These are phyloP conservation scores for Fusarium subglutinans DNA, from an alignment of 2,329 filamentous ascomycete species.

Conservation along the genomic window DNA sequence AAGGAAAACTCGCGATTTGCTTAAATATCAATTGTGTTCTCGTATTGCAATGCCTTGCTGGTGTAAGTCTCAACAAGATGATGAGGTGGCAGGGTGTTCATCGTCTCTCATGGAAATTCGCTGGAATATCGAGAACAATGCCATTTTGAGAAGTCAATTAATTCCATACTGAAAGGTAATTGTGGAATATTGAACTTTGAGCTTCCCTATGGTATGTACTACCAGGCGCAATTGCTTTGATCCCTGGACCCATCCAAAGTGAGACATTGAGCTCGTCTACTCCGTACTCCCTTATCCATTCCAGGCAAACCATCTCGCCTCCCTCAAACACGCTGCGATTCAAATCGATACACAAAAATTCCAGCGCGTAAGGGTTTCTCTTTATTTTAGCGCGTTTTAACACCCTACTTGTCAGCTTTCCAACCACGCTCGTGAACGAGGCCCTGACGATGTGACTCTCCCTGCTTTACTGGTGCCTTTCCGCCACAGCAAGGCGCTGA, in stretches of 20 bases:
- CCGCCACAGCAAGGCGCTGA: background rate
- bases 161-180: background rate
- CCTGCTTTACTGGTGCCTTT: constrained; percentile 8
- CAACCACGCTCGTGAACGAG: constrained; percentile 8
- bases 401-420: background rate
- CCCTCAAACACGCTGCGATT: constrained; percentile 12
- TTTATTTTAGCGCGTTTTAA: background rate
- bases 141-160: background rate
- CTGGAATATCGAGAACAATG: too few species aligned
- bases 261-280: constrained; percentile 28
- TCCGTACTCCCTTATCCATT: constrained; percentile 28
- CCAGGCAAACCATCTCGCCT: constrained; percentile 11
- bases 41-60: background rate
- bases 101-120: background rate
- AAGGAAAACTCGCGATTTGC: accelerated
- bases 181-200: accelerated
- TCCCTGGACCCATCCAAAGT: background rate
- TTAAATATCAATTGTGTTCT: background rate
- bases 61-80: too few species aligned
- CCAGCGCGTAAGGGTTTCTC: background rate
- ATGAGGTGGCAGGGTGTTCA: background rate
- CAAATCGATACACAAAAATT: background rate
- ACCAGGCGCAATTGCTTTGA: background rate
- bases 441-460: background rate
- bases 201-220: accelerated